A percentile compares a stretch with the other conserved stretches of the same genome.
These are phyloP conservation scores for Chrysanthemum lavandulifolium DNA, from an alignment of 129 eudicot genomes.

Conservation along the genomic window DNA sequence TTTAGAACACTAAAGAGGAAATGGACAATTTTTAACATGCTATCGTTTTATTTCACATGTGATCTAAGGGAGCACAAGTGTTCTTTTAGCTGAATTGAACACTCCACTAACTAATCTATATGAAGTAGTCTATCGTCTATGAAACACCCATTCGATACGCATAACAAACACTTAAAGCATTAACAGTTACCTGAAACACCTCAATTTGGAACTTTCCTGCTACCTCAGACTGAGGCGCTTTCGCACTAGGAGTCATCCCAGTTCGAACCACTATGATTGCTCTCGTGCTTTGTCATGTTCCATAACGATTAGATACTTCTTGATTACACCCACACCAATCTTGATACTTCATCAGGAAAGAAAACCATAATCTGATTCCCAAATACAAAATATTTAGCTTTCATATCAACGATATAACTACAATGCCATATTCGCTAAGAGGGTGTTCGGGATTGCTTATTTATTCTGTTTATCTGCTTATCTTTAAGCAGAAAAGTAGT, in stretches of 20 bases:
- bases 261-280: constrained; percentile 36
- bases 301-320: constrained; percentile 29
- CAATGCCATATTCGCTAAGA: too few relatives aligned
- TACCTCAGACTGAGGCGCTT: constrained; percentile 27
- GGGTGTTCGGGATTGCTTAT: too few relatives aligned
- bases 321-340: constrained; percentile 34
- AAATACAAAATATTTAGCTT: neutral
- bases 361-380: constrained; percentile 35
- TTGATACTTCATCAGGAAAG: constrained; percentile 34
- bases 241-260: constrained; percentile 34
- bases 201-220: constrained; percentile 37
- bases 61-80: too few relatives aligned
- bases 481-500: too few relatives aligned
- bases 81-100: neutral
- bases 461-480: too few relatives aligned
- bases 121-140: neutral
- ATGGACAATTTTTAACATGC: too few relatives aligned
- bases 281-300: constrained; percentile 30
- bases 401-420: too few relatives aligned
- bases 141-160: neutral
- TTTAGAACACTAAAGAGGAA: too few relatives aligned
- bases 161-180: neutral
- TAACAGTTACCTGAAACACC: constrained; percentile 23
- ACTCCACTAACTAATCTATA: neutral
- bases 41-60: too few relatives aligned